Evolutionary conservation across 179 eudicot genomes (phyloP).

Genomic region (Silene coronaria): DNA sequence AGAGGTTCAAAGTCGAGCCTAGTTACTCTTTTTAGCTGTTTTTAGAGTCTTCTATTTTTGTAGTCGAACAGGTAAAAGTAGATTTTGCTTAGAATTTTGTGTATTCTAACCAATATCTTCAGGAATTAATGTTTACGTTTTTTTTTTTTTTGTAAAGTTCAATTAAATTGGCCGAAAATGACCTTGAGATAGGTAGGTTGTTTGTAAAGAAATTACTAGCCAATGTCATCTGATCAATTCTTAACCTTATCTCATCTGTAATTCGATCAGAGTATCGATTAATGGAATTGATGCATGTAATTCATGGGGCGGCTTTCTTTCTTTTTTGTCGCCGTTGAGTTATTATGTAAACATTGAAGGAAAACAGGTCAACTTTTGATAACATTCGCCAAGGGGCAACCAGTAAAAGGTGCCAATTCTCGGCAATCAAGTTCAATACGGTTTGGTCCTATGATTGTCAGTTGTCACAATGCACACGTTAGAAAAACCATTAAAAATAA

Average conservation of each 20-base stretch:
- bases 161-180: constrained; percentile 4
- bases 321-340: neutral
- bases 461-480: no score
- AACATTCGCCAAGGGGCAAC: no score
- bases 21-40: constrained; percentile 11
- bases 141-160: constrained; percentile 20
- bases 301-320: neutral
- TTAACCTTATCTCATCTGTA: neutral
- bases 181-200: neutral
- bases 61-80: constrained; percentile 15
- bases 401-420: no score
- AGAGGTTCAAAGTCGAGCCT: constrained; percentile 20
- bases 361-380: no score
- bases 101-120: constrained; percentile 12
- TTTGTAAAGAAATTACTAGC: no score
- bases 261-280: neutral
- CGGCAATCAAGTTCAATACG: no score
- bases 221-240: neutral
- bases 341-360: no score
- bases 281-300: neutral
- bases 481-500: no score
- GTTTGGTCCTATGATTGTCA: no score
- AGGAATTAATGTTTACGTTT: neutral
- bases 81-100: constrained; percentile 20
- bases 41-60: constrained; percentile 17